Conservation (phyloP, 345 rosid genomes). For the Turritis glabra region DNA sequence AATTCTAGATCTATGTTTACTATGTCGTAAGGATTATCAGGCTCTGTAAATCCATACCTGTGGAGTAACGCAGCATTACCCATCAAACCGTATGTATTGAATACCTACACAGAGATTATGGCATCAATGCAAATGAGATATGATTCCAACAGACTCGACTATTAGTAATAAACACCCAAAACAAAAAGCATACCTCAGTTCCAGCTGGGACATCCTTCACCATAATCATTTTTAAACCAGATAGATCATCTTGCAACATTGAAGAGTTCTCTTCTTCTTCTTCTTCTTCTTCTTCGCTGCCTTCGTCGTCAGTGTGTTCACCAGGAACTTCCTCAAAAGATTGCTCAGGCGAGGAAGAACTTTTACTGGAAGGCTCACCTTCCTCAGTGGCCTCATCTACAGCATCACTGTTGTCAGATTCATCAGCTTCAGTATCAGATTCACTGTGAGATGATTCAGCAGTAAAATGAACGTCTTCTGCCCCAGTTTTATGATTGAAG, state of each 20-base stretch:
- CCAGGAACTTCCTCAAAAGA: conserved; percentile 9
- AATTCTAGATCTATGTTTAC: conserved; percentile 84
- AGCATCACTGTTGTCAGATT: conserved; percentile 13
- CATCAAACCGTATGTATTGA: conserved; percentile 72
- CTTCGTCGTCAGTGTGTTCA: conserved; percentile 30
- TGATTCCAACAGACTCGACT: neutral
- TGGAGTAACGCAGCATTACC: conserved; percentile 95
- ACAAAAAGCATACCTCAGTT: conserved; percentile 64
- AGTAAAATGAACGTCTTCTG: conserved; percentile 83
- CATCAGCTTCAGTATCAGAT: conserved; percentile 47
- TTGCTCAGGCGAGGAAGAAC: conserved; percentile 25
- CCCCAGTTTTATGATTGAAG: conserved; percentile 92
- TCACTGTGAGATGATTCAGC: too few relatives aligned
- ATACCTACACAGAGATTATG: conserved; percentile 49
- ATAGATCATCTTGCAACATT: conserved; percentile 53
- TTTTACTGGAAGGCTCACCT: conserved; percentile 36
- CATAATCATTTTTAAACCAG: conserved; percentile 80
- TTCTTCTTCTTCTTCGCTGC: too few relatives aligned
- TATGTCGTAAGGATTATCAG: conserved; percentile 63
- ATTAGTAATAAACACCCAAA: neutral
- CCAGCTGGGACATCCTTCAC: conserved; percentile 72
- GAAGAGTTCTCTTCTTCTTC: conserved; percentile 43
- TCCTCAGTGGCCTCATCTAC: conserved; percentile 31
- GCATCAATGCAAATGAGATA: conserved; percentile 12
- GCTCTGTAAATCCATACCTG: conserved; percentile 89